These are phyloP conservation scores for Buxus sempervirens DNA, from an alignment of 164 flowering plant species.

Conservation along the genomic window DNA sequence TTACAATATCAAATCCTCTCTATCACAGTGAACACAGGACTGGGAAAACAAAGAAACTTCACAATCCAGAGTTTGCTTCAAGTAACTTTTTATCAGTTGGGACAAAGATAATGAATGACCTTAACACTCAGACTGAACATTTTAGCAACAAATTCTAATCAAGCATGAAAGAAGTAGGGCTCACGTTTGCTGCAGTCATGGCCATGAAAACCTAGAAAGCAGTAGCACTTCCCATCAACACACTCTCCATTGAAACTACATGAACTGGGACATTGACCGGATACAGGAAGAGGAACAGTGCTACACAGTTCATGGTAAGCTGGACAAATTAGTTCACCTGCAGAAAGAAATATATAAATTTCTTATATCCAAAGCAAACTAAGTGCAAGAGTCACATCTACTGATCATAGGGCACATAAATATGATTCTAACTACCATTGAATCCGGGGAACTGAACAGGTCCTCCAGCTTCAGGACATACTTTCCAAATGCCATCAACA, in stretches of 20 bases:
- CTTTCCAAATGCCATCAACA: slow-evolving; percentile 95
- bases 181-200: slow-evolving; percentile 86
- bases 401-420: not conserved
- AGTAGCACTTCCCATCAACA: slow-evolving; percentile 70
- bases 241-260: slow-evolving; percentile 92
- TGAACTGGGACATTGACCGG: slow-evolving; percentile 72
- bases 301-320: slow-evolving; percentile 87
- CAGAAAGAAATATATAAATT: slow-evolving; percentile 7
- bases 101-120: not conserved
- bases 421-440: slow-evolving; percentile 52
- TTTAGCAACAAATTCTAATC: not conserved
- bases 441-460: slow-evolving; percentile 80
- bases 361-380: not conserved
- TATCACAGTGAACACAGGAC: too few species aligned
- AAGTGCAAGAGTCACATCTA: not conserved
- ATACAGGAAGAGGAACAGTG: slow-evolving; percentile 26
- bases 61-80: too few species aligned
- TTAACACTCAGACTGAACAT: not conserved
- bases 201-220: slow-evolving; percentile 92
- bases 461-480: slow-evolving; percentile 85
- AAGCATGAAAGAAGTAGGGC: slow-evolving; percentile 15
- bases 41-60: too few species aligned
- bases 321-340: slow-evolving; percentile 89
- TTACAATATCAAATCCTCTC: not conserved
- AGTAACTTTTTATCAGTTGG: too few species aligned